These are phyloP conservation scores for Moniliophthora roreri DNA, from an alignment of 1,284 basidiomycete genomes.

Conservation along the genomic window DNA sequence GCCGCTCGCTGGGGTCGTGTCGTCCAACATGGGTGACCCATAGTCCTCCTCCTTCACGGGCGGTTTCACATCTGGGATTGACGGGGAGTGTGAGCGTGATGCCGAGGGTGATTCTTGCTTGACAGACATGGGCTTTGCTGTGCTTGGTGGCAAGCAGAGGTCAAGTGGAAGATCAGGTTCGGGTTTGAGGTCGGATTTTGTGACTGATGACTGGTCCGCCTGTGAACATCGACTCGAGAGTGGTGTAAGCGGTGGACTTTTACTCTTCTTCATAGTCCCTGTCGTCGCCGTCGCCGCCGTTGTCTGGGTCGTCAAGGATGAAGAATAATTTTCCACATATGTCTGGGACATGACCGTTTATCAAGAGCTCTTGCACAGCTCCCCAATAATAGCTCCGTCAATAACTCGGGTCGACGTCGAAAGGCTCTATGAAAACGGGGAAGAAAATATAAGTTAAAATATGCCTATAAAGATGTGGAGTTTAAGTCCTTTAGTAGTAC, in stretches of 20 bases:
- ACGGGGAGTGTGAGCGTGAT: background rate
- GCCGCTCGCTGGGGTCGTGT: conserved; percentile 12
- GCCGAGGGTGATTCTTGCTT: background rate
- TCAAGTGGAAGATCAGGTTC: background rate
- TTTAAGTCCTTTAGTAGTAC: background rate
- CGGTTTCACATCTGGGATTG: background rate
- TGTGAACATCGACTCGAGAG: background rate
- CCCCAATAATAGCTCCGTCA: no score
- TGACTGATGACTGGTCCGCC: conserved; percentile 1
- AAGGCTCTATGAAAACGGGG: background rate
- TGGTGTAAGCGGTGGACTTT: conserved; percentile 8
- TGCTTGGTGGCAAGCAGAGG: background rate
- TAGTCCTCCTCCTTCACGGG: background rate
- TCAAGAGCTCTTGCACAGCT: no score
- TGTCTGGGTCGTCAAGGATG: background rate
- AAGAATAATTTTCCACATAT: no score
- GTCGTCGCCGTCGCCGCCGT: conserved; percentile 1
- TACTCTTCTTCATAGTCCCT: background rate
- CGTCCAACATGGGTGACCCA: background rate
- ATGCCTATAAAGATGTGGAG: background rate
- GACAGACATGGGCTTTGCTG: background rate
- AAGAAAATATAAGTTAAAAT: background rate
- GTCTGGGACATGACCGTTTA: no score
- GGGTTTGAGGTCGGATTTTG: background rate
- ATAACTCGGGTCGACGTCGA: background rate